Evolutionary conservation across 2,329 filamentous ascomycete species (phyloP).

Genomic region (Aspergillus ibericus): DNA sequence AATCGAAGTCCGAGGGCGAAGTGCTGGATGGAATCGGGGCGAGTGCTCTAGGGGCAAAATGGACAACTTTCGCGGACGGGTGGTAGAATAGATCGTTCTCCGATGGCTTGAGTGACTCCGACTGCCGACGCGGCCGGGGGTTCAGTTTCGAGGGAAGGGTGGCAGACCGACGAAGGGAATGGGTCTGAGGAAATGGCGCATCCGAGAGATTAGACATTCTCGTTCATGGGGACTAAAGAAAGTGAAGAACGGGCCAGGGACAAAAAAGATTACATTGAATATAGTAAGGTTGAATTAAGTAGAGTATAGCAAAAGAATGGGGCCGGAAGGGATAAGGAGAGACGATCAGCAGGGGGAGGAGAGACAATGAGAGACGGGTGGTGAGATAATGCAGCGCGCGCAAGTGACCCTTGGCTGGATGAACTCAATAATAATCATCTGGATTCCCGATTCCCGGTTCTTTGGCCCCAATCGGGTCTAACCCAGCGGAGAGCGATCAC

Average conservation of each 20-base stretch:
- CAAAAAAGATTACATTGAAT: conserved; percentile 19
- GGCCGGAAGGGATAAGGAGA: conserved; percentile 7
- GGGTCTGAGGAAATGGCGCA: conserved; percentile 29
- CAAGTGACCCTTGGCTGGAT: conserved; percentile 5
- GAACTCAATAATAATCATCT: conserved; percentile 2
- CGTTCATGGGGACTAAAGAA: conserved; percentile 18
- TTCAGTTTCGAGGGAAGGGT: conserved; percentile 40
- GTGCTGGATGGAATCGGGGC: conserved; percentile 46
- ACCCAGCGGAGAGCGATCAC: neutral
- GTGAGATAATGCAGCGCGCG: conserved; percentile 6
- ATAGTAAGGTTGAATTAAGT: conserved; percentile 5
- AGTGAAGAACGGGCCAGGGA: conserved; percentile 5
- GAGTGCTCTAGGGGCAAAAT: conserved; percentile 54
- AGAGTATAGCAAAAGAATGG: conserved; percentile 5
- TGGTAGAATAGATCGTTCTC: conserved; percentile 66
- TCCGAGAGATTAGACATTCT: conserved; percentile 36
- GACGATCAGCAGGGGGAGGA: conserved; percentile 4
- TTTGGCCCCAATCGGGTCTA: neutral
- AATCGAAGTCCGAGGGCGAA: conserved; percentile 45
- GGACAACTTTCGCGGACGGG: conserved; percentile 69
- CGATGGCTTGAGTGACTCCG: conserved; percentile 28
- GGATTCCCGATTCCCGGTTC: neutral
- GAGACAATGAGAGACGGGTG: conserved; percentile 11
- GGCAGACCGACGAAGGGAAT: conserved; percentile 34
- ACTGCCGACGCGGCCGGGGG: conserved; percentile 27